Conservation (phyloP, 2,329 filamentous ascomycete species). For the Pseudogymnoascus sp. region DNA sequence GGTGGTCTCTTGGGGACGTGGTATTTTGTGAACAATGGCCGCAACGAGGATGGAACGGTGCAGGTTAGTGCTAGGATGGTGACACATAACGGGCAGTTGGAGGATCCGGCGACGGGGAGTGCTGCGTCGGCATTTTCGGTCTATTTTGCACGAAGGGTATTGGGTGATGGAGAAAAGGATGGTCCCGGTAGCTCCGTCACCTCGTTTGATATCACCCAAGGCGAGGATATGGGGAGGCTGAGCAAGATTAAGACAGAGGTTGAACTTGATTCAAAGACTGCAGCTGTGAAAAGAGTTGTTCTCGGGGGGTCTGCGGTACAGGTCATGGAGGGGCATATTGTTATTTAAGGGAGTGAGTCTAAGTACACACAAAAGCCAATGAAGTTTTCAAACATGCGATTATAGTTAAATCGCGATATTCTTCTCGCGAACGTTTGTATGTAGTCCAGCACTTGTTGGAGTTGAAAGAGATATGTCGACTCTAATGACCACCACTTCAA, state of each 20-base stretch:
- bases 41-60: slow-evolving; percentile 22
- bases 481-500: no score
- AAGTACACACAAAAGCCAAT: no score
- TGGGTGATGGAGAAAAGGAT: slow-evolving; percentile 26
- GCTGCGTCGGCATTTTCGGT: slow-evolving; percentile 51
- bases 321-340: slow-evolving; percentile 23
- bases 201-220: slow-evolving; percentile 47
- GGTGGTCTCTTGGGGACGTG: not conserved
- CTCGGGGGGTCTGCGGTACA: slow-evolving; percentile 20
- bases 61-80: slow-evolving; percentile 56
- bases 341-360: slow-evolving; percentile 11
- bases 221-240: slow-evolving; percentile 55
- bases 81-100: slow-evolving; percentile 31
- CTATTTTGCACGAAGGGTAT: slow-evolving; percentile 44
- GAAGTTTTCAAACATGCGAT: no score
- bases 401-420: no score
- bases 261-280: slow-evolving; percentile 13
- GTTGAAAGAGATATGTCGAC: no score
- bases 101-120: slow-evolving; percentile 58
- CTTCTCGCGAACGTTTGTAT: no score
- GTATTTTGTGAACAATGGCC: slow-evolving; percentile 21
- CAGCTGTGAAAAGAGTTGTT: slow-evolving; percentile 18
- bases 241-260: slow-evolving; percentile 24
- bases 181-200: slow-evolving; percentile 31
- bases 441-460: no score